A percentile compares a stretch with the other conserved stretches of the same genome.
Conservation (phyloP, 2,329 filamentous ascomycete species). For the Ploettnerulaceae sp. region DNA sequence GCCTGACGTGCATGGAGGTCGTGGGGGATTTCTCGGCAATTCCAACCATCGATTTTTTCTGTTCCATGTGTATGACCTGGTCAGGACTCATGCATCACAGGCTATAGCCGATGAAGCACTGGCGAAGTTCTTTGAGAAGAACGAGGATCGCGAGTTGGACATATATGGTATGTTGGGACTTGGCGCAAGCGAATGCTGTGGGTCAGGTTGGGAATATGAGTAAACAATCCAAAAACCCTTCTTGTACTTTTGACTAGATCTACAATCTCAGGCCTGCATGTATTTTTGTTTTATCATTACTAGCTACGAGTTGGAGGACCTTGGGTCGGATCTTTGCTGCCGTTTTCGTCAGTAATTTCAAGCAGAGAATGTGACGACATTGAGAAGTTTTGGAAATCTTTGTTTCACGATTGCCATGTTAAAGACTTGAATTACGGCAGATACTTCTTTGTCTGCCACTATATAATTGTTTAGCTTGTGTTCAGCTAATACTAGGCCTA, state of each 20-base stretch:
- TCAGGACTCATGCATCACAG: neutral
- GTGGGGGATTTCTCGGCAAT: neutral
- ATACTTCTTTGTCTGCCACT: no score
- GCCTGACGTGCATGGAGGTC: neutral
- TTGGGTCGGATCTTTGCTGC: no score
- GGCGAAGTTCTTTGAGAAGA: neutral
- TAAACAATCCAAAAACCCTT: neutral
- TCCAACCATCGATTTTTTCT: neutral
- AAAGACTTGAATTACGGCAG: no score
- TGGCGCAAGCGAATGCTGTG: neutral
- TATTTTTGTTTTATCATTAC: no score
- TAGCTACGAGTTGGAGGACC: no score
- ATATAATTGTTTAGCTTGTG: no score
- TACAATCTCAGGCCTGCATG: neutral
- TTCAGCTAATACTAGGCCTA: no score
- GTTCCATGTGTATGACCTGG: neutral
- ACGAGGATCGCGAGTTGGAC: neutral
- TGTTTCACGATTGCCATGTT: no score
- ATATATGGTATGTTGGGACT: neutral
- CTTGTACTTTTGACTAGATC: neutral
- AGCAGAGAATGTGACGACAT: no score
- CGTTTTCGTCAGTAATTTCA: no score
- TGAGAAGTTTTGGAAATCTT: no score
- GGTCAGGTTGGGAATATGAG: neutral
- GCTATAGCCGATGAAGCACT: neutral